phyloP scores from a whole-genome alignment of 2,329 filamentous ascomycete genomes.

The Dactylellina drechsleri region DNA sequence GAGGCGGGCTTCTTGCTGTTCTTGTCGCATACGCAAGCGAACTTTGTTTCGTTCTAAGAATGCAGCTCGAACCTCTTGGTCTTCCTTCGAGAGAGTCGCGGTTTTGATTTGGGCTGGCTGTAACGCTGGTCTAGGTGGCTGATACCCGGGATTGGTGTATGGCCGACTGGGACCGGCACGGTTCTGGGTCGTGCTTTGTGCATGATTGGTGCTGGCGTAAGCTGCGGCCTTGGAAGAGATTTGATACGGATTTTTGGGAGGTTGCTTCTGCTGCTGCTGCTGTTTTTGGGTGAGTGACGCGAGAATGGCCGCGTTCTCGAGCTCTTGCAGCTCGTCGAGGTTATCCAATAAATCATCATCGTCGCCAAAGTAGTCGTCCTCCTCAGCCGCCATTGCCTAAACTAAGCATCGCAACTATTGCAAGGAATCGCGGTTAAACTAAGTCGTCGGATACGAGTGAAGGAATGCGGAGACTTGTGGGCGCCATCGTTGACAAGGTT shows the following conservation, averaged over 20 bases:
- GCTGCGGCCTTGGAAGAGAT: conserved; percentile 45
- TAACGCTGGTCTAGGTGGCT: conserved; percentile 27
- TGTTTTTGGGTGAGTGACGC: conserved; percentile 51
- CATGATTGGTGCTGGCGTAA: conserved; percentile 20
- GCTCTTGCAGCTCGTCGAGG: conserved; percentile 49
- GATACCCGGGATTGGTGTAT: conserved; percentile 29
- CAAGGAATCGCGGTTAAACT: conserved; percentile 3
- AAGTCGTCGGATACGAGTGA: conserved; percentile 1
- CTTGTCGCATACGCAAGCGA: conserved; percentile 34
- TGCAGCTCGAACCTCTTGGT: conserved; percentile 38
- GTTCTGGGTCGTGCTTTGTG: conserved; percentile 17
- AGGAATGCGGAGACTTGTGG: conserved; percentile 3
- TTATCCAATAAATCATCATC: conserved; percentile 47
- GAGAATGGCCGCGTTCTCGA: conserved; percentile 52
- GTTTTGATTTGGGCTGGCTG: conserved; percentile 15
- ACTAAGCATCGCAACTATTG: conserved; percentile 41
- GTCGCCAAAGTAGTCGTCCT: conserved; percentile 53
- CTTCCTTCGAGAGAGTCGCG: conserved; percentile 31
- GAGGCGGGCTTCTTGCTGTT: conserved; percentile 41
- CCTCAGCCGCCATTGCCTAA: conserved; percentile 52
- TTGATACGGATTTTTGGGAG: conserved; percentile 39
- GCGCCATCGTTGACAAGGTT: neutral
- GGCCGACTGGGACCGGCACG: conserved; percentile 13
- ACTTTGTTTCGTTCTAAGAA: conserved; percentile 40
- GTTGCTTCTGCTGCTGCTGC: conserved; percentile 20